These are phyloP conservation scores for Cladosporium phlei DNA, from an alignment of 2,329 filamentous ascomycete species.

Conservation along the genomic window DNA sequence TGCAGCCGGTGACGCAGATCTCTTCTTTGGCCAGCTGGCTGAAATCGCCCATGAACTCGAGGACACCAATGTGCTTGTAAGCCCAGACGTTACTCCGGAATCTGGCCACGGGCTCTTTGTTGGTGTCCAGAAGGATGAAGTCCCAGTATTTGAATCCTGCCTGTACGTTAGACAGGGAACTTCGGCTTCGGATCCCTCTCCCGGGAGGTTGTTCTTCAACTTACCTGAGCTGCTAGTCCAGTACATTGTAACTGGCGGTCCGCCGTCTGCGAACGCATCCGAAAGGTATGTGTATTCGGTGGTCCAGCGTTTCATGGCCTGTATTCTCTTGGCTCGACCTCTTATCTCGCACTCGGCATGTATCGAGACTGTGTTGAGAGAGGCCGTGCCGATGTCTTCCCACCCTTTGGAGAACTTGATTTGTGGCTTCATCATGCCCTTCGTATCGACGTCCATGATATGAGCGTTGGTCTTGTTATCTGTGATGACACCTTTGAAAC, in stretches of 20 bases:
- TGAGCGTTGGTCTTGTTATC: neutral
- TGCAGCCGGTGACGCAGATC: conserved; percentile 9
- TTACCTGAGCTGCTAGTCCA: conserved; percentile 4
- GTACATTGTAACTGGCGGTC: conserved; percentile 4
- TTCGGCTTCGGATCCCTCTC: too few species aligned
- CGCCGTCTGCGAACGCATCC: conserved; percentile 4
- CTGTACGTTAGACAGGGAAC: neutral
- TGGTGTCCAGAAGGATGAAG: conserved; percentile 11
- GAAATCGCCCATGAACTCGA: conserved; percentile 13
- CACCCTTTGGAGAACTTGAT: neutral
- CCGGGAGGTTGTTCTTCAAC: too few species aligned
- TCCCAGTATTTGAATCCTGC: conserved; percentile 13
- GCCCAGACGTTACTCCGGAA: conserved; percentile 13
- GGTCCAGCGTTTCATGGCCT: conserved; percentile 6
- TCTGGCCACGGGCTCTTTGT: conserved; percentile 11
- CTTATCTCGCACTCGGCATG: conserved; percentile 9
- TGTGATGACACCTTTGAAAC: neutral
- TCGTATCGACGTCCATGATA: conserved; percentile 8
- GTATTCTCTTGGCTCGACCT: conserved; percentile 1
- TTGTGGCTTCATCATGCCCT: conserved; percentile 4
- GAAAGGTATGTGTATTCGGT: conserved; percentile 9
- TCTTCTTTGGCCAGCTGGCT: conserved; percentile 7
- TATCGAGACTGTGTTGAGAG: conserved; percentile 9
- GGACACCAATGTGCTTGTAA: conserved; percentile 9
- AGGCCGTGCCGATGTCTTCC: conserved; percentile 1